phyloP scores from a whole-genome alignment of 2,329 filamentous ascomycete genomes.

The Fusarium duplospermum region DNA sequence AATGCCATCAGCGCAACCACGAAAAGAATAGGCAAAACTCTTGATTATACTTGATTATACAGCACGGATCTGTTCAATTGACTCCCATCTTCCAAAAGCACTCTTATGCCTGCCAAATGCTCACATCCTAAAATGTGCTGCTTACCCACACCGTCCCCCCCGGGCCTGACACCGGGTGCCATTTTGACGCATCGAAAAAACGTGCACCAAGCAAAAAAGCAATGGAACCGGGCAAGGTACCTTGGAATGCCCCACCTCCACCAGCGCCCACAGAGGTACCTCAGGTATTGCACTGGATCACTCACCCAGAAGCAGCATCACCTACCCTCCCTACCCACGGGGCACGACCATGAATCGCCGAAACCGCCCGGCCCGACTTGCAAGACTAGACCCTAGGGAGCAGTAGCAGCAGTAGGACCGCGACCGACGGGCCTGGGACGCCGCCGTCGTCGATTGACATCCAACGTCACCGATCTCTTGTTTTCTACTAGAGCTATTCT shows the following conservation, averaged over 20 bases:
- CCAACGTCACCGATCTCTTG: slow-evolving; percentile 39
- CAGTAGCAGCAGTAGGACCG: slow-evolving; percentile 1
- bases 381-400: slow-evolving; percentile 14
- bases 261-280: slow-evolving; percentile 6
- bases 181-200: slow-evolving; percentile 29
- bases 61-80: background rate
- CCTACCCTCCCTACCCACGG: background rate
- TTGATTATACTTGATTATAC: background rate
- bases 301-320: slow-evolving; percentile 28
- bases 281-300: slow-evolving; percentile 2
- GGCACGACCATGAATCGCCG: slow-evolving; percentile 41
- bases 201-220: slow-evolving; percentile 21
- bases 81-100: background rate
- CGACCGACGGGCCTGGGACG: slow-evolving; percentile 26
- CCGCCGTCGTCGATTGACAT: slow-evolving; percentile 43
- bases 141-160: slow-evolving; percentile 12
- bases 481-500: background rate
- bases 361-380: slow-evolving; percentile 42
- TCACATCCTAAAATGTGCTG: slow-evolving; percentile 7
- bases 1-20: background rate
- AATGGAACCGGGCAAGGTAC: slow-evolving; percentile 17
- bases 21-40: background rate
- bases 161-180: slow-evolving; percentile 33
- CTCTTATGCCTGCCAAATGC: slow-evolving; percentile 12
- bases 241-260: slow-evolving; percentile 31